Percentiles rank a stretch among this genome's conserved stretches.
Conservation (phyloP, 2,329 filamentous ascomycete genomes). For the Pseudocercospora crystallina region DNA sequence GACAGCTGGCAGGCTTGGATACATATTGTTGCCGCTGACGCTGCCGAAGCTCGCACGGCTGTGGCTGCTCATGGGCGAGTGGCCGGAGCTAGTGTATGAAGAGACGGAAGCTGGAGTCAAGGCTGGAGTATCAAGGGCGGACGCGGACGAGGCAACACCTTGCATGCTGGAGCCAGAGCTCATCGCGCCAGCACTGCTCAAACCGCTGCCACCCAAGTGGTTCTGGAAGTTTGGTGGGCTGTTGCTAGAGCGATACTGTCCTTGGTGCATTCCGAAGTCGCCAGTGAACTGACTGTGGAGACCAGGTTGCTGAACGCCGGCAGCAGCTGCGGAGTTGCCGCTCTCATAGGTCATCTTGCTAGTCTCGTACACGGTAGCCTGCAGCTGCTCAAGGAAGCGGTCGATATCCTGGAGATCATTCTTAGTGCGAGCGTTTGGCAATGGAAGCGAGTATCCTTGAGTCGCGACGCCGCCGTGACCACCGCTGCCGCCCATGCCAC, state of each 20-base stretch:
- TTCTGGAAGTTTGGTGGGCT: conserved; percentile 50
- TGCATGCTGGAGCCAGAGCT: conserved; percentile 39
- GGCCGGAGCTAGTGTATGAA: conserved; percentile 70
- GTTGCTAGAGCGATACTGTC: conserved; percentile 55
- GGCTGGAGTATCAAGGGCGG: conserved; percentile 65
- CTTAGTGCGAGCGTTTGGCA: conserved; percentile 89
- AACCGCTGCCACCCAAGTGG: conserved; percentile 25
- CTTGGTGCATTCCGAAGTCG: conserved; percentile 50
- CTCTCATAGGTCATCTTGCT: conserved; percentile 71
- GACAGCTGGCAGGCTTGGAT: conserved; percentile 72
- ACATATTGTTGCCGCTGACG: conserved; percentile 58
- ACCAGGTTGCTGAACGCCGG: conserved; percentile 73
- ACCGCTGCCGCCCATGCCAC: conserved; percentile 28
- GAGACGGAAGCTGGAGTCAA: conserved; percentile 73
- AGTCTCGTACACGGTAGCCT: conserved; percentile 93
- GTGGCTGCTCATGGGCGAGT: conserved; percentile 73
- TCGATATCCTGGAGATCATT: conserved; percentile 92
- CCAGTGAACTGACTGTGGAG: conserved; percentile 56
- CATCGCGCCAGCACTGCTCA: conserved; percentile 40
- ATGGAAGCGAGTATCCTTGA: conserved; percentile 80
- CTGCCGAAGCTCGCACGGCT: conserved; percentile 55
- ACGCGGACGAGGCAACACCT: conserved; percentile 42
- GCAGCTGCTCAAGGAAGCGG: conserved; percentile 92
- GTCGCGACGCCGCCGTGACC: conserved; percentile 61
- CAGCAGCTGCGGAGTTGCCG: conserved; percentile 70